Conservation (phyloP, 805 yeast genomes). For the Candida dajiaensis region DNA sequence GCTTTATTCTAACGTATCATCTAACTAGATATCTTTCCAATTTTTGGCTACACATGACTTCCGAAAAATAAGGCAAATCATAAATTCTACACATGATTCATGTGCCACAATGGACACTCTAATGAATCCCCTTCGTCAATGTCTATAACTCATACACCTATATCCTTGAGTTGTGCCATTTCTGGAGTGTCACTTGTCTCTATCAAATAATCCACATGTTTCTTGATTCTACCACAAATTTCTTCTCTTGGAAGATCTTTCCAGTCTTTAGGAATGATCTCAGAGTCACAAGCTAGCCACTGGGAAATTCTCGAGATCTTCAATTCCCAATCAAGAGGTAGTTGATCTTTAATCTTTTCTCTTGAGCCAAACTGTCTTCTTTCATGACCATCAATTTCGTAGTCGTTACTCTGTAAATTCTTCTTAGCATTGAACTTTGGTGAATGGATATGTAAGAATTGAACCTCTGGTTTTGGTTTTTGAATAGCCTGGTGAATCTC, state of each 20-base stretch:
- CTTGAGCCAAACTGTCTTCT: slow-evolving; percentile 25
- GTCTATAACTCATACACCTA: slow-evolving; percentile 13
- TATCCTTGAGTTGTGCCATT: slow-evolving; percentile 20
- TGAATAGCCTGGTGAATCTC: slow-evolving; percentile 13
- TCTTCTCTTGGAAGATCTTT: slow-evolving; percentile 15
- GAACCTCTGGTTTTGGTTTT: slow-evolving; percentile 20
- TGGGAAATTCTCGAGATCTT: slow-evolving; percentile 22
- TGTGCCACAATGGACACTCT: too few species aligned
- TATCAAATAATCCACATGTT: slow-evolving; percentile 22
- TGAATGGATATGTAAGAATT: slow-evolving; percentile 24
- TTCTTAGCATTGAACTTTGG: slow-evolving; percentile 24
- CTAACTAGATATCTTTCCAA: too few species aligned
- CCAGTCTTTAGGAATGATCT: slow-evolving; percentile 23
- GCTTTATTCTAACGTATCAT: too few species aligned
- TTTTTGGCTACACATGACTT: too few species aligned
- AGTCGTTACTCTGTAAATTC: slow-evolving; percentile 16
- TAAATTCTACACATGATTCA: too few species aligned
- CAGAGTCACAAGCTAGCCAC: slow-evolving; percentile 26
- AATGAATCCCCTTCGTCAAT: not conserved
- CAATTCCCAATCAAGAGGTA: slow-evolving; percentile 23
- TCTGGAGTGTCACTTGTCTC: slow-evolving; percentile 25
- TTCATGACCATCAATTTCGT: slow-evolving; percentile 19
- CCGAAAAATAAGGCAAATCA: too few species aligned
- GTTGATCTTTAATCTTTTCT: slow-evolving; percentile 17
- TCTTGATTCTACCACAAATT: slow-evolving; percentile 20